Conservation (phyloP, 192 early-diverging fungal species). For the Gaertneriomyces sp. region DNA sequence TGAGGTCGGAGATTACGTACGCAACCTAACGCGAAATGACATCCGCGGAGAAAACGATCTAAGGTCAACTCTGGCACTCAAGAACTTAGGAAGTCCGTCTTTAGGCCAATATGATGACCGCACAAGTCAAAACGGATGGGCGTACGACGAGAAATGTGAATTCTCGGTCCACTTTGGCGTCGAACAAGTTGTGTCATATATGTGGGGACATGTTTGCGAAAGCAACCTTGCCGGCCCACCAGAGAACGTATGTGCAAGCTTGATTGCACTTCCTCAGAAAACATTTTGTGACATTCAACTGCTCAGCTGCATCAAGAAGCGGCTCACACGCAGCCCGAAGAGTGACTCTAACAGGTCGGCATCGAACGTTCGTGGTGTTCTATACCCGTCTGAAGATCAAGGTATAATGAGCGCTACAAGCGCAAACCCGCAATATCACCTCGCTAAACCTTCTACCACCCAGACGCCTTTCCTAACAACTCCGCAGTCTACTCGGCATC, state of each 20-base stretch:
- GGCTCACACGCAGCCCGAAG: conserved; percentile 1
- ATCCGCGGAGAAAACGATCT: too few species aligned
- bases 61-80: too few species aligned
- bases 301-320: conserved; percentile 27
- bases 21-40: too few species aligned
- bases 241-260: conserved; percentile 28
- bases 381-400: conserved; percentile 6
- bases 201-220: conserved; percentile 41
- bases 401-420: conserved; percentile 8
- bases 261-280: background rate
- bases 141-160: too few species aligned
- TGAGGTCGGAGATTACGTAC: too few species aligned
- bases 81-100: too few species aligned
- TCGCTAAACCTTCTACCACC: too few species aligned
- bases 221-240: conserved; percentile 34
- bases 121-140: too few species aligned
- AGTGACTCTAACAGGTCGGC: background rate
- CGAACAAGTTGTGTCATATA: conserved; percentile 34
- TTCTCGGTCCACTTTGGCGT: too few species aligned
- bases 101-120: too few species aligned
- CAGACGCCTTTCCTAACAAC: background rate
- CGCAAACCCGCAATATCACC: background rate
- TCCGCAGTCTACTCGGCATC: background rate
- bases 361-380: conserved; percentile 5
- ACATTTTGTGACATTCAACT: background rate